Evolutionary conservation across 176 grass and related monocot species (phyloP), one percentile per base, ranked within the genome.

Genomic region (Carex myosuroides): DNA sequence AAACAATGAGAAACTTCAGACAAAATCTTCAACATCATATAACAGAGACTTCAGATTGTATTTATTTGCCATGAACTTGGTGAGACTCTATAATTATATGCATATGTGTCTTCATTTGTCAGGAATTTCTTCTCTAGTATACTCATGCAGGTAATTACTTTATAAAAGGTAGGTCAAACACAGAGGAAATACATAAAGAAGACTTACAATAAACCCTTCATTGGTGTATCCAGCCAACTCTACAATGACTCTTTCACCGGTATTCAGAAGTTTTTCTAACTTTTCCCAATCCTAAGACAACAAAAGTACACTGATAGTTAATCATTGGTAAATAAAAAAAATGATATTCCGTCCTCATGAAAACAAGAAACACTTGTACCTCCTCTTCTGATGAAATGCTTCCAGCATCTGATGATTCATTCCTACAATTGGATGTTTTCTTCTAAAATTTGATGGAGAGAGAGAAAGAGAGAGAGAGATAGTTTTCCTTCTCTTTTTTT

Each of bases 201-300:
- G 83, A 89, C 96, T 90, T 89, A 95, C 96, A 79, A 92, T 88
- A 92, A 95, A 99, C 59, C 96, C 96, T 89, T 90, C 90, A 16
- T 85, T 35, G 39, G 86, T 99, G 85, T 93, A 99, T 83, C 94
- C 91, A 75, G 93, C 92, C 65, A 99, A 87, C 85, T 99, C 84
- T 39, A 95, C 91, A 66, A 95, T 88, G 87, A 93, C 89, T 88
- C 90, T 95, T 87, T 94, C 91, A 50, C 91, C 93, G 42, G 84
- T 92, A 73, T 84, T 91, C 72, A 87, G 64, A 69, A 93, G 84
- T 44, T 89, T 50, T 69, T 90, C 91, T 73, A 93, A 84, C 20
- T 66, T 92, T 89, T 42, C 85, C 96, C 93, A 95, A 70, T 91
- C 89, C 80, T 83, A 64, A 68, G 16, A 65, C 41, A 44, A 54